Conservation (phyloP, 352 stramenopile genomes). For the Labyrinthula sp. region DNA sequence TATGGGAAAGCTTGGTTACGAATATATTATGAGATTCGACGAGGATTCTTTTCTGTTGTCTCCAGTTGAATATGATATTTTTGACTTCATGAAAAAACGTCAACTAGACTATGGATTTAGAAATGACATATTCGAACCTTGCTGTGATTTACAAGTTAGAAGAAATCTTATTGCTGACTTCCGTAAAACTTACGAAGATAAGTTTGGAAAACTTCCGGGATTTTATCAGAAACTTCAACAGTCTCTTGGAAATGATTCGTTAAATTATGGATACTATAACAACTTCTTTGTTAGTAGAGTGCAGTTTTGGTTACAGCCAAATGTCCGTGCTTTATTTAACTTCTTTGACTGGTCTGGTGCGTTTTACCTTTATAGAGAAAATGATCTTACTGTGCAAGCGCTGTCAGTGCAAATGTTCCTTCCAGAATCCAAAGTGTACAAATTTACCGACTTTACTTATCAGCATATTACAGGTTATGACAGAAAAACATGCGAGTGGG, state of each 20-base stretch:
- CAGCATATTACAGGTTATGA: constrained; percentile 5
- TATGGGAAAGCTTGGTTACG: constrained; percentile 36
- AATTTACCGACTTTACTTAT: constrained; percentile 16
- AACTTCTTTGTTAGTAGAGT: constrained; percentile 12
- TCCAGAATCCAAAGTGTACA: constrained; percentile 10
- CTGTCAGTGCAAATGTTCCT: constrained; percentile 13
- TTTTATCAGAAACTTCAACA: constrained; percentile 1
- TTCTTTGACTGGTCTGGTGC: constrained; percentile 12
- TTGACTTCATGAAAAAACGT: constrained; percentile 40
- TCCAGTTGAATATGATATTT: constrained; percentile 42
- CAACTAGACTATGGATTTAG: constrained; percentile 40
- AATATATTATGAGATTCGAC: constrained; percentile 44
- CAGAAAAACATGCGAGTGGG: constrained; percentile 5
- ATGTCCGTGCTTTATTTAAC: constrained; percentile 4
- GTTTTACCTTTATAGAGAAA: constrained; percentile 17
- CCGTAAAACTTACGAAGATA: too few relatives aligned
- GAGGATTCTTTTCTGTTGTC: constrained; percentile 44
- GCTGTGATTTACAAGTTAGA: too few relatives aligned
- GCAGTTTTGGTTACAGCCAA: constrained; percentile 5
- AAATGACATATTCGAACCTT: constrained; percentile 8
- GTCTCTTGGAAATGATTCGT: not conserved
- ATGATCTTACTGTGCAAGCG: constrained; percentile 10
- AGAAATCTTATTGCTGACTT: too few relatives aligned
- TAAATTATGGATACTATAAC: constrained; percentile 20
- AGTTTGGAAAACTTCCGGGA: too few relatives aligned